Evolutionary conservation across 305 asterid species (phyloP).

Genomic region (Nicotiana rustica): DNA sequence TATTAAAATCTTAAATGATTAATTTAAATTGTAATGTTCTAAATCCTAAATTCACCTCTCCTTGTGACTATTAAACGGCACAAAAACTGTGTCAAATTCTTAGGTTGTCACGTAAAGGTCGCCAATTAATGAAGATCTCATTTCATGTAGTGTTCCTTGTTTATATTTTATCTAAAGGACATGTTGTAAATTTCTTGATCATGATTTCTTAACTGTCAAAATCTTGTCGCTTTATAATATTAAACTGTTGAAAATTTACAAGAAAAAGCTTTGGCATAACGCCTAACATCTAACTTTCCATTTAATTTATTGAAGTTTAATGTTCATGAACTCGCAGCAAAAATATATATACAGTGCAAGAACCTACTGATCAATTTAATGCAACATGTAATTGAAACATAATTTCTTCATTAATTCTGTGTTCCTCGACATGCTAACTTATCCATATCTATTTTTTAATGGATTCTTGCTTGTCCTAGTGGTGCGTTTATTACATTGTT

Average conservation of each 20-base stretch:
- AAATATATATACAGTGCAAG: neutral
- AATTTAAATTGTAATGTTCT: too few relatives aligned
- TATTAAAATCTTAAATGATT: too few relatives aligned
- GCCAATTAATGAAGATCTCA: neutral
- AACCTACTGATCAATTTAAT: neutral
- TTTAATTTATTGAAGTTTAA: neutral
- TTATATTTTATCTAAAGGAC: neutral
- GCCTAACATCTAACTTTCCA: neutral
- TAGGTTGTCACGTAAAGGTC: neutral
- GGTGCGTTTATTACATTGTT: neutral
- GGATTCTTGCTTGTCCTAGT: neutral
- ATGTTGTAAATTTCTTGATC: neutral
- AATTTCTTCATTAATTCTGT: neutral
- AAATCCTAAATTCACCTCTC: too few relatives aligned
- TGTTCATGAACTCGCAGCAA: neutral
- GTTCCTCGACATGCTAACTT: conserved; percentile 32
- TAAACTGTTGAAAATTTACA: neutral
- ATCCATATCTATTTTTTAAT: conserved; percentile 10
- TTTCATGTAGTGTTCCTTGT: neutral
- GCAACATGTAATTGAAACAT: neutral
- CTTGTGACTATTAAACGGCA: too few relatives aligned
- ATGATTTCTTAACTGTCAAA: conserved; percentile 10
- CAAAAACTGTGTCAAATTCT: neutral
- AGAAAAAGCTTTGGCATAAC: conserved; percentile 9
- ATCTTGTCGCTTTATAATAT: neutral